Evolutionary conservation across 1,284 basidiomycete genomes (phyloP).

Genomic region (Tylopilus orsonianus): DNA sequence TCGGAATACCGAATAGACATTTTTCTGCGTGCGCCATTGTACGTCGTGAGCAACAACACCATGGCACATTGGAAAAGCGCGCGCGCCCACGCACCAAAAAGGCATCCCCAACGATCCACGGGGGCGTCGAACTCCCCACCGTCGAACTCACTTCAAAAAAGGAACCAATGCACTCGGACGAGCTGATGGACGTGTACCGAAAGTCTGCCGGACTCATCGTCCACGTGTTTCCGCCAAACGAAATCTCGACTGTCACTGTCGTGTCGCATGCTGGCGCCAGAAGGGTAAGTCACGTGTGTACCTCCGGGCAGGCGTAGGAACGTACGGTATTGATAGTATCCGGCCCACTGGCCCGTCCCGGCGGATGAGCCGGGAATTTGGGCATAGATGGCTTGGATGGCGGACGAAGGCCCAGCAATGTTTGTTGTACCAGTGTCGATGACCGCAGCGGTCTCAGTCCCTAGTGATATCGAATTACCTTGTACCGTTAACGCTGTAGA

Average conservation of each 20-base stretch:
- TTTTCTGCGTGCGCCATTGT: slow-evolving; percentile 43
- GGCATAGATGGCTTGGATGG: slow-evolving; percentile 38
- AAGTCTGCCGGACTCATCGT: slow-evolving; percentile 47
- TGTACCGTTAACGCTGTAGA: slow-evolving; percentile 33
- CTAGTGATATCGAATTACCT: slow-evolving; percentile 27
- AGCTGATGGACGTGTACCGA: slow-evolving; percentile 37
- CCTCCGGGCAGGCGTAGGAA: not conserved
- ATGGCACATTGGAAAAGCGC: not conserved
- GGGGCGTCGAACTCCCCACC: slow-evolving; percentile 24
- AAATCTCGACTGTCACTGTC: slow-evolving; percentile 30
- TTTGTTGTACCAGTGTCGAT: slow-evolving; percentile 47
- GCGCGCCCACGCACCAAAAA: slow-evolving; percentile 38
- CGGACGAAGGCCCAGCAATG: slow-evolving; percentile 36
- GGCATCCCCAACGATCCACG: slow-evolving; percentile 54
- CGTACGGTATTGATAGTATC: slow-evolving; percentile 36
- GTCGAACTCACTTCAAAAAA: slow-evolving; percentile 43
- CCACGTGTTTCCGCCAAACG: slow-evolving; percentile 49
- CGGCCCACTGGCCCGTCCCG: slow-evolving; percentile 25
- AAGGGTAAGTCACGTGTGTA: not conserved
- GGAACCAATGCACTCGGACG: slow-evolving; percentile 47
- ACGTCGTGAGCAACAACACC: not conserved
- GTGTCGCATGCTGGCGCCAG: slow-evolving; percentile 22
- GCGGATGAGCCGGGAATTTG: slow-evolving; percentile 36
- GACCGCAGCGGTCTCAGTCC: slow-evolving; percentile 25
- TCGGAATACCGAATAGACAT: slow-evolving; percentile 55